Conservation (phyloP, 805 yeast species). For the Hanseniaspora mollemarum region DNA sequence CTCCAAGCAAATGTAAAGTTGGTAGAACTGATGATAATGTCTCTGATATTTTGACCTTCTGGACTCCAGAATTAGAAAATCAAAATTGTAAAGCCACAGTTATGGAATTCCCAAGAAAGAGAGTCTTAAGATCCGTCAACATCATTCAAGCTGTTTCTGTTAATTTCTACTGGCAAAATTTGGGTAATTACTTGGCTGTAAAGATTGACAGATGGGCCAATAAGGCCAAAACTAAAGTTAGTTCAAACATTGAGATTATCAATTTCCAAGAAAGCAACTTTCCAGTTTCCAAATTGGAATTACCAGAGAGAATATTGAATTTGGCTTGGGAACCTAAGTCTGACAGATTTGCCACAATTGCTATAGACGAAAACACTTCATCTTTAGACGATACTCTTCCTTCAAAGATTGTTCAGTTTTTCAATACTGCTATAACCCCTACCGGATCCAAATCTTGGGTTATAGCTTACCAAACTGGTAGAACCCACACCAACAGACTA, state of each 20-base stretch:
- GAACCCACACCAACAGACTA: constrained; percentile 60
- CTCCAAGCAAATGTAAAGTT: constrained; percentile 74
- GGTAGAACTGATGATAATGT: constrained; percentile 34
- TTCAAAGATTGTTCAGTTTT: constrained; percentile 63
- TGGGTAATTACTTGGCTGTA: constrained; percentile 74
- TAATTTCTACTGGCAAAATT: constrained; percentile 86
- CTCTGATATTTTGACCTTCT: constrained; percentile 68
- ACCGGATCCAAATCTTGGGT: constrained; percentile 44
- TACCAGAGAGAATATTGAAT: constrained; percentile 75
- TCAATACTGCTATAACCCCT: constrained; percentile 32
- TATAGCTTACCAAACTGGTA: constrained; percentile 44
- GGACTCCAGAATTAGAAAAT: constrained; percentile 91
- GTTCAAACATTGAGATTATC: constrained; percentile 86
- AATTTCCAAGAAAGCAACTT: constrained; percentile 75
- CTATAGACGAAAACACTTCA: constrained; percentile 41
- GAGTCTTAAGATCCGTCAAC: constrained; percentile 79
- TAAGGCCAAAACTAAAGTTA: constrained; percentile 81
- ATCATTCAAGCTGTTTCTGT: constrained; percentile 89
- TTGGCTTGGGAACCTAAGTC: constrained; percentile 95
- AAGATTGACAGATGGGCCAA: constrained; percentile 91
- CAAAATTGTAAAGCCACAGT: constrained; percentile 91
- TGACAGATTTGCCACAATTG: constrained; percentile 72
- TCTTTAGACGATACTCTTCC: constrained; percentile 49
- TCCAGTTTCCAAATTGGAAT: constrained; percentile 89
- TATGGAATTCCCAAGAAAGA: constrained; percentile 74